phyloP scores from a whole-genome alignment of 305 asterid species.

The Nicotiana rustica region DNA sequence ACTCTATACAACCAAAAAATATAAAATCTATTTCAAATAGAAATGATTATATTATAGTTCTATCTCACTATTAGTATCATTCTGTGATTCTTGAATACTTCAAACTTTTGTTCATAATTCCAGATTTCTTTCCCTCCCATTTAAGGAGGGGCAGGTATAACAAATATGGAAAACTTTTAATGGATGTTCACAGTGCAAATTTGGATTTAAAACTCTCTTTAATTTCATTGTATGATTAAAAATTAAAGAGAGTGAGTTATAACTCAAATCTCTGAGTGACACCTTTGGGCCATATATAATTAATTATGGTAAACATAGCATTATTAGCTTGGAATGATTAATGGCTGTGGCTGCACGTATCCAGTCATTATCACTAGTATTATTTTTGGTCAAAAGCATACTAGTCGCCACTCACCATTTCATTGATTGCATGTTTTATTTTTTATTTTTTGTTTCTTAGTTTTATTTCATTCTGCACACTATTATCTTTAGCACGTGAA shows the following conservation, averaged over 20 bases:
- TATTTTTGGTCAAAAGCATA: constrained; percentile 20
- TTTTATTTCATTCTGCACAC: background rate
- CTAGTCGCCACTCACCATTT: background rate
- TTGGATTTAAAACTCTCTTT: no score
- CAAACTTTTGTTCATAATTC: no score
- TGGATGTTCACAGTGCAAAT: no score
- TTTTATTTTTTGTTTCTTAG: background rate
- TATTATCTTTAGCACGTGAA: background rate
- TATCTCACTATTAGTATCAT: no score
- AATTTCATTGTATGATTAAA: no score
- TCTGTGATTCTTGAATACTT: no score
- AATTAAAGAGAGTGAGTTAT: no score
- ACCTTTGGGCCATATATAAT: background rate
- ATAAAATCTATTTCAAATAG: background rate
- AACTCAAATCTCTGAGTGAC: background rate
- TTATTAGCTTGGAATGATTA: background rate
- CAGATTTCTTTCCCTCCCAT: no score
- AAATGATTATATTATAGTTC: background rate
- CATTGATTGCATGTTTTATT: background rate
- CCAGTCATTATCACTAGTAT: constrained; percentile 26
- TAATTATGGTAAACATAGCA: background rate
- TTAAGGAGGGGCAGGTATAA: no score
- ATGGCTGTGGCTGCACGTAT: constrained; percentile 21
- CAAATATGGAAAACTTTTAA: no score
- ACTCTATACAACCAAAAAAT: background rate